phyloP scores from a whole-genome alignment of 2,329 filamentous ascomycete genomes.

The Aspergillus fructus region DNA sequence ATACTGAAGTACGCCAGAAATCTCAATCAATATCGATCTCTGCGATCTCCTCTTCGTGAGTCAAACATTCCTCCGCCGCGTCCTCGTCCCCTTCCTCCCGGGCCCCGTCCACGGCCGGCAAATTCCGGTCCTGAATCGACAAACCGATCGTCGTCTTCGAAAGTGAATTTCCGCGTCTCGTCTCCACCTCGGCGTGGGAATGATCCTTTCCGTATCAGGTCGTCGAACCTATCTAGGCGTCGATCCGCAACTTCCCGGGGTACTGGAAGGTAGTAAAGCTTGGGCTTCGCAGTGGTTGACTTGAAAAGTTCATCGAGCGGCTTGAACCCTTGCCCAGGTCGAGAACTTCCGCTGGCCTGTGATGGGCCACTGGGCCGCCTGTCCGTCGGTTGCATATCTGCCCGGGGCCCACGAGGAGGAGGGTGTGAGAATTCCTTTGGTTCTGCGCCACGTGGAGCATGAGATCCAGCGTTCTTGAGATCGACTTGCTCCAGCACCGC shows the following conservation, averaged over 20 bases:
- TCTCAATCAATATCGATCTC: conserved; percentile 13
- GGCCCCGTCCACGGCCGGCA: conserved; percentile 18
- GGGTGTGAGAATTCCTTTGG: conserved; percentile 20
- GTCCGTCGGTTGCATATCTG: conserved; percentile 22
- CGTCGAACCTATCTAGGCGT: conserved; percentile 62
- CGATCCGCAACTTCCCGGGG: conserved; percentile 61
- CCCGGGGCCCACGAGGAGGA: conserved; percentile 26
- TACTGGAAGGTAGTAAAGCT: conserved; percentile 67
- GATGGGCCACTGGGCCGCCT: conserved; percentile 27
- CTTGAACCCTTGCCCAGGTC: conserved; percentile 48
- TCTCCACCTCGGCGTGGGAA: conserved; percentile 43
- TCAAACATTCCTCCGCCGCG: conserved; percentile 29
- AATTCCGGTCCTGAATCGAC: conserved; percentile 73
- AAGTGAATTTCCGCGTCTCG: conserved; percentile 69
- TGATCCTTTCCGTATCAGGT: conserved; percentile 40
- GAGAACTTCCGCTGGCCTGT: conserved; percentile 18
- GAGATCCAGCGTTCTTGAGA: conserved; percentile 19
- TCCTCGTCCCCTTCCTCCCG: conserved; percentile 33
- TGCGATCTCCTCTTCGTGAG: conserved; percentile 17
- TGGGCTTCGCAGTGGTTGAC: conserved; percentile 61
- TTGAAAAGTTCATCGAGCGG: conserved; percentile 61
- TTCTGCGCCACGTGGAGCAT: conserved; percentile 12
- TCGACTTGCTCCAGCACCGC: conserved; percentile 57
- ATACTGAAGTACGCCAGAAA: neutral
- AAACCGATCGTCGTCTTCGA: conserved; percentile 64